A percentile compares a stretch with the other conserved stretches of the same genome.
Evolutionary conservation across 345 rosid genomes (phyloP).

Genomic region (Cochlearia excelsa): DNA sequence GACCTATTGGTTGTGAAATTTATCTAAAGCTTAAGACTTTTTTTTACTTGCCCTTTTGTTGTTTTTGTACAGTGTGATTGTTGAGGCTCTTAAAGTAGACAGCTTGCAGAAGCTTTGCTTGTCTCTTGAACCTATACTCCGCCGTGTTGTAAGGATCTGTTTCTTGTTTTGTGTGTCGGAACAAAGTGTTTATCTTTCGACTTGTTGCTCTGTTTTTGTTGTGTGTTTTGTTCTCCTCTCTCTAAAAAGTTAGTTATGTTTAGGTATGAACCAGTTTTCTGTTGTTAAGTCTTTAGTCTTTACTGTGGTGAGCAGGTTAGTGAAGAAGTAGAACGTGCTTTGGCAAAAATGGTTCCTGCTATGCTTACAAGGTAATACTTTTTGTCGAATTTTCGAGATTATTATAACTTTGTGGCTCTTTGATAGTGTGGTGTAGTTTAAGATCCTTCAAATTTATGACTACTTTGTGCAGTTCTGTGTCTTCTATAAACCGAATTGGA

Average conservation of each 20-base stretch:
- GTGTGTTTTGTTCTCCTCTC: background rate
- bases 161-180: background rate
- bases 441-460: background rate
- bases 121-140: constrained; percentile 88
- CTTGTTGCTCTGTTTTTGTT: constrained; percentile 1
- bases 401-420: background rate
- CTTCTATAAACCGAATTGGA: constrained; percentile 73
- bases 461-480: constrained; percentile 35
- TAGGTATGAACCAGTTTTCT: background rate
- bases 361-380: constrained; percentile 56
- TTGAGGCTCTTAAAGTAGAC: constrained; percentile 91
- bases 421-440: constrained; percentile 1
- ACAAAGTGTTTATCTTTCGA: background rate
- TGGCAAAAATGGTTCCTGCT: constrained; percentile 73
- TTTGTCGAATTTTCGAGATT: background rate
- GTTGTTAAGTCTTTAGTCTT: background rate
- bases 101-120: constrained; percentile 91
- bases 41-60: background rate
- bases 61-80: constrained; percentile 60
- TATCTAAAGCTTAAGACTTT: too few relatives aligned
- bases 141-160: constrained; percentile 70
- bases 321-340: constrained; percentile 94
- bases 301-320: constrained; percentile 61
- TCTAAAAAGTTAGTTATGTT: too few relatives aligned
- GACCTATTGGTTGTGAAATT: background rate